Conservation (phyloP, 2,329 filamentous ascomycete genomes). For the Ophiosphaerella herpotricha region DNA sequence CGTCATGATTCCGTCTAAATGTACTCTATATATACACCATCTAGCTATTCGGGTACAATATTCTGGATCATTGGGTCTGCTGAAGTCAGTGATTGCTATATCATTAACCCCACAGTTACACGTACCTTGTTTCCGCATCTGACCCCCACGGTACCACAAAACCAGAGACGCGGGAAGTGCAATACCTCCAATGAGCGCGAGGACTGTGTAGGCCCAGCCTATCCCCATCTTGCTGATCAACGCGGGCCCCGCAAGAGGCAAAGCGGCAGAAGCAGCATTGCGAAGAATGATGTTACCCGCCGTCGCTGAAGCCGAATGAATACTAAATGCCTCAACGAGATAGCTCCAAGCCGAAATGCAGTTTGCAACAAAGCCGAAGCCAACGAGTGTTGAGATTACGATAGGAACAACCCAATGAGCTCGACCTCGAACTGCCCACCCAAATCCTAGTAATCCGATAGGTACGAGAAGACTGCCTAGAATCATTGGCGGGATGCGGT, state of each 20-base stretch:
- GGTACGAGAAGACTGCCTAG: conserved; percentile 53
- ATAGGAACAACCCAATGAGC: conserved; percentile 51
- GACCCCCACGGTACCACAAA: background rate
- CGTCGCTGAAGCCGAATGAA: conserved; percentile 60
- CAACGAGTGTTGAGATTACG: conserved; percentile 49
- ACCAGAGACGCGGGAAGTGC: background rate
- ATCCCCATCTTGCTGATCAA: conserved; percentile 51
- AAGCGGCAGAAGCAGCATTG: conserved; percentile 59
- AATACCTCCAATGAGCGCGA: background rate
- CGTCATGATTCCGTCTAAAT: too few species aligned
- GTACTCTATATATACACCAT: too few species aligned
- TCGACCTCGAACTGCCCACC: conserved; percentile 53
- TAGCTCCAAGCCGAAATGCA: conserved; percentile 58
- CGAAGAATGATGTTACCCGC: conserved; percentile 59
- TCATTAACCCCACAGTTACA: background rate
- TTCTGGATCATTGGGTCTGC: too few species aligned
- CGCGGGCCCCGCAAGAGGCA: conserved; percentile 57
- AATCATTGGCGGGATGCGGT: conserved; percentile 56
- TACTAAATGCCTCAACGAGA: conserved; percentile 59
- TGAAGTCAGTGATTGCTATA: too few species aligned
- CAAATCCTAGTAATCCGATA: conserved; percentile 51
- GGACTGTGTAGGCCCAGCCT: background rate
- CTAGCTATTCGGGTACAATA: too few species aligned
- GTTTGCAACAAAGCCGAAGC: conserved; percentile 50
- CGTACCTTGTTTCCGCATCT: background rate